Evolutionary conservation across 768 basidiomycete species (phyloP).

Genomic region (Stropharia rugosoannulata): DNA sequence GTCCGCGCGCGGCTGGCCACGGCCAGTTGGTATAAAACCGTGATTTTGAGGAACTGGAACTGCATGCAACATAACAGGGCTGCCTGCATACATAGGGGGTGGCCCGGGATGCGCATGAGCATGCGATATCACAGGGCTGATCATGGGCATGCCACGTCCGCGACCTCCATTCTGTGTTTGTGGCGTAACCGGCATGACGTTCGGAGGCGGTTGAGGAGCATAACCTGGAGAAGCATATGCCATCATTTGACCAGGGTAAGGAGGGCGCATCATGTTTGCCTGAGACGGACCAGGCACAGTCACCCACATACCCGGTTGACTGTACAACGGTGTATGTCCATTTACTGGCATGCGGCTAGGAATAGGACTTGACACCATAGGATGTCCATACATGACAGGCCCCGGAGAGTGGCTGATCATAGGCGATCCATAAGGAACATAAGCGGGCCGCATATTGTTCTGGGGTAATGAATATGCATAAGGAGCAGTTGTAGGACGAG

Average conservation of each 20-base stretch:
- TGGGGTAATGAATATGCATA: constrained; percentile 44
- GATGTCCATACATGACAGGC: constrained; percentile 64
- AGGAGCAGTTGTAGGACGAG: constrained; percentile 34
- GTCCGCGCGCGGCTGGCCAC: constrained; percentile 50
- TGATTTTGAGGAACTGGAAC: constrained; percentile 42
- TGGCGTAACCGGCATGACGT: constrained; percentile 39
- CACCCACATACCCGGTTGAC: constrained; percentile 63
- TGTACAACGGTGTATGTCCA: constrained; percentile 59
- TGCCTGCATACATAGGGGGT: constrained; percentile 61
- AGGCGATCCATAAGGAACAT: constrained; percentile 61
- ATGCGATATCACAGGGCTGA: constrained; percentile 74
- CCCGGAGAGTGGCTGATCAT: constrained; percentile 74
- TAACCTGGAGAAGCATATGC: constrained; percentile 64
- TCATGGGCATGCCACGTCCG: constrained; percentile 54
- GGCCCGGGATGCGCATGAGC: constrained; percentile 32
- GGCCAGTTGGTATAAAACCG: constrained; percentile 47
- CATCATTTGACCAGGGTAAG: constrained; percentile 66
- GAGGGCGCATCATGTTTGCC: constrained; percentile 55
- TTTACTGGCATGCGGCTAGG: constrained; percentile 61
- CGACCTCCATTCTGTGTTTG: constrained; percentile 42
- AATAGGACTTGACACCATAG: constrained; percentile 61
- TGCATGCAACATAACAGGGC: constrained; percentile 69
- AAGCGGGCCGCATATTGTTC: constrained; percentile 54
- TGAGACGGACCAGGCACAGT: constrained; percentile 45
- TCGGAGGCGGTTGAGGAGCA: constrained; percentile 38